Percentiles rank a stretch among this genome's conserved stretches.
These are phyloP conservation scores for Trichoderma brevicompactum DNA, from an alignment of 2,329 filamentous ascomycete genomes.

Conservation along the genomic window DNA sequence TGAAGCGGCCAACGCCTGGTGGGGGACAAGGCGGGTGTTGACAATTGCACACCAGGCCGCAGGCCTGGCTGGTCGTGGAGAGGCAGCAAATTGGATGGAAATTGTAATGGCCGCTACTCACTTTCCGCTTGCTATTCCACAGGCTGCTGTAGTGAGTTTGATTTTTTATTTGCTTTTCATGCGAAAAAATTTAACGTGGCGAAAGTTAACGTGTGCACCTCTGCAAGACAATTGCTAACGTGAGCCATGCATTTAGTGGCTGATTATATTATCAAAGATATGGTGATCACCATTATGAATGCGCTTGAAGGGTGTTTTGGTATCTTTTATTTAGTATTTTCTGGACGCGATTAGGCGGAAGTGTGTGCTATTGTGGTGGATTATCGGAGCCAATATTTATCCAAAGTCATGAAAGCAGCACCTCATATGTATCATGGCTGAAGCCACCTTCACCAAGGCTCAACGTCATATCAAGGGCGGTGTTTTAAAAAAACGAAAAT, in stretches of 20 bases:
- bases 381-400: no score
- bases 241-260: not conserved
- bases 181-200: no score
- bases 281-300: not conserved
- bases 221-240: not conserved
- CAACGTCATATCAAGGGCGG: no score
- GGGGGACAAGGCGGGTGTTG: slow-evolving; percentile 22
- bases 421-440: no score
- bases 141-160: slow-evolving; percentile 15
- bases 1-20: slow-evolving; percentile 28
- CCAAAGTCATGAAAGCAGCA: no score
- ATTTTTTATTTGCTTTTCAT: no score
- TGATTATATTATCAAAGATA: not conserved
- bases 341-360: not conserved
- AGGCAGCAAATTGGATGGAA: slow-evolving; percentile 26
- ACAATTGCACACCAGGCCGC: slow-evolving; percentile 14
- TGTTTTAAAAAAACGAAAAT: no score
- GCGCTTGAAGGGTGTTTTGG: no score
- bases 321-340: fast-evolving
- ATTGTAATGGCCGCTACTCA: slow-evolving; percentile 4
- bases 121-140: not conserved
- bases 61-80: not conserved
- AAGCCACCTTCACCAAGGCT: no score
- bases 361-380: no score
- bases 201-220: no score